Base-by-base conservation (phyloP, 495 filamentous ascomycete species). In the Neohortaea acidophila region DNA sequence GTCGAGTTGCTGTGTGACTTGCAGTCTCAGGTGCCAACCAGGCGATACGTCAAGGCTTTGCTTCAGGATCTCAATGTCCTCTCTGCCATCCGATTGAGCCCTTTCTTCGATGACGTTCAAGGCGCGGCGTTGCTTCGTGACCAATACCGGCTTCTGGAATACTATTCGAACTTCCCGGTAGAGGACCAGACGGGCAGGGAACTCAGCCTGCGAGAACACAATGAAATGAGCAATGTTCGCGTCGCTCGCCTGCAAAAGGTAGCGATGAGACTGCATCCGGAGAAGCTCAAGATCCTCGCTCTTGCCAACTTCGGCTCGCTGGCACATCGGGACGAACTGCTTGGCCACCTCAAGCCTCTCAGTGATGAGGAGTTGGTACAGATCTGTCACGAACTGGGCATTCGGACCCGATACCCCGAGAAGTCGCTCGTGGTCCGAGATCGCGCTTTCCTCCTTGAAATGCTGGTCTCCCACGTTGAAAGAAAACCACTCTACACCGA, bases 281-380 rank as follows among this genome's bases (percentile, higher is more conserved):
- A 82, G 9, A 94, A 93, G 56, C 61, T 99, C 20, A 89, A 76
- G 19, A 78, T 96, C 34, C 65, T 99, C 34, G 84, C 87, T 4
- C 61, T 99, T 21, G 84, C 89, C 1, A 96, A 99, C 48, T 86
- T 91, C 52, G 85, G 79, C 13, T 80, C 81, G 8, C 78, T 96
- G 44, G 79, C 85, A 36, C 72, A 79, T 51, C 68, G 83, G 31
- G 55, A 65, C 2, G 91, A 94, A 43, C 65, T 96, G 9, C 72
- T 84, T 55, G 72, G 73, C 13, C 79, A 93, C 47, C 62, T 96
- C 3, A 69, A 73, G 28, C 61, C 65, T 3, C 64, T 99, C 33
- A 69, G 70, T 11, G 81, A 86, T 33, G 62, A 63, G 2, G 87
- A 94, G 54, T 59, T 96, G 13, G 59, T 65, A 23, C 59, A 75